These are phyloP conservation scores for Penicillium macrosclerotiorum DNA, from an alignment of 495 filamentous ascomycete genomes.

Conservation along the genomic window DNA sequence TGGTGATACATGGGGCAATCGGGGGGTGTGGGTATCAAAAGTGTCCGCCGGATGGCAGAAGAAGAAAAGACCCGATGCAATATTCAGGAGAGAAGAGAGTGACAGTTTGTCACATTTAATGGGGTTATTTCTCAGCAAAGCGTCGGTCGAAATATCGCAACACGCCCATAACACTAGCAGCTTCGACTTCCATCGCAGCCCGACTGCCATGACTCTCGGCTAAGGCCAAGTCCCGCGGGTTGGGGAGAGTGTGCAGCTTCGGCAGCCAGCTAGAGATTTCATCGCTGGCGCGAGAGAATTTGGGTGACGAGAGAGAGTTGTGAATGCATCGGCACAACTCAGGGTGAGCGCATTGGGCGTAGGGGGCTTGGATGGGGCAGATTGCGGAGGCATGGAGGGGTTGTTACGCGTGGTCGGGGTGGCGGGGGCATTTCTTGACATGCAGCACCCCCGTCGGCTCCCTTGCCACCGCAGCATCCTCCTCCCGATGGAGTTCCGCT, in stretches of 20 bases:
- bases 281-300: conserved; percentile 74
- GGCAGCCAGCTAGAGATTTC: conserved; percentile 75
- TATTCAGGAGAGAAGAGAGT: conserved; percentile 17
- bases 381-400: conserved; percentile 24
- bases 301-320: conserved; percentile 75
- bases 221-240: conserved; percentile 36
- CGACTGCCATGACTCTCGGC: conserved; percentile 30
- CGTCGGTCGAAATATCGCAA: conserved; percentile 78
- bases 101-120: background rate
- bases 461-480: conserved; percentile 53
- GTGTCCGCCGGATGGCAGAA: conserved; percentile 9
- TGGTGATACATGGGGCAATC: conserved; percentile 33
- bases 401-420: conserved; percentile 25
- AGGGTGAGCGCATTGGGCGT: conserved; percentile 40
- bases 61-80: conserved; percentile 20
- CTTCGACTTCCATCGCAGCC: conserved; percentile 75
- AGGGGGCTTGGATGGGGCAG: conserved; percentile 27
- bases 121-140: conserved; percentile 53
- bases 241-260: conserved; percentile 61
- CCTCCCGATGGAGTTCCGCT: conserved; percentile 43
- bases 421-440: conserved; percentile 33
- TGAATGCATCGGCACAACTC: conserved; percentile 78
- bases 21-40: conserved; percentile 46
- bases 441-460: conserved; percentile 51
- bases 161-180: conserved; percentile 83